These are phyloP conservation scores for Penicillium digitatum DNA, from an alignment of 2,329 filamentous ascomycete genomes.

Conservation along the genomic window DNA sequence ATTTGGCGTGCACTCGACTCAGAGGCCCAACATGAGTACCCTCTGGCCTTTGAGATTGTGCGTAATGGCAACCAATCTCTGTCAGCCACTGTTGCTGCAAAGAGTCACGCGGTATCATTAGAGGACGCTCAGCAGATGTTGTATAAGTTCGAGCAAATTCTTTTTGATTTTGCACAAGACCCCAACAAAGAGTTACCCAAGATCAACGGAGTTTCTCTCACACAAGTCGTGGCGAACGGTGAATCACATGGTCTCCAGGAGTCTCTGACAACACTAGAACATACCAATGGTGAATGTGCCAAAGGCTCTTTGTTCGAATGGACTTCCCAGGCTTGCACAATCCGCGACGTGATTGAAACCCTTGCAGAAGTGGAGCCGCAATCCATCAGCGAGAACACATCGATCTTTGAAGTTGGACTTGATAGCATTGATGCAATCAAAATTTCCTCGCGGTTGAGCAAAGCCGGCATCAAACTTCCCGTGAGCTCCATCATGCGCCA, in stretches of 20 bases:
- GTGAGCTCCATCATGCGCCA: slow-evolving; percentile 74
- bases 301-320: slow-evolving; percentile 51
- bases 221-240: background rate
- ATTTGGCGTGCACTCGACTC: slow-evolving; percentile 57
- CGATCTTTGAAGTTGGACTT: slow-evolving; percentile 76
- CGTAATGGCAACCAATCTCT: slow-evolving; percentile 50
- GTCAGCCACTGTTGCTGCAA: slow-evolving; percentile 57
- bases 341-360: slow-evolving; percentile 61
- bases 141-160: slow-evolving; percentile 39
- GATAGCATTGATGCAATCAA: slow-evolving; percentile 93
- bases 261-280: background rate
- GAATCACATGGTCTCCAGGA: background rate
- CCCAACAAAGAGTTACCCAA: slow-evolving; percentile 21
- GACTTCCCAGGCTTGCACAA: slow-evolving; percentile 49
- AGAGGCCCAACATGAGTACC: slow-evolving; percentile 60
- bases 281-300: background rate
- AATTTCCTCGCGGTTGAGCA: slow-evolving; percentile 67
- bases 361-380: slow-evolving; percentile 55
- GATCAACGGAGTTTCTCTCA: slow-evolving; percentile 8
- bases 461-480: slow-evolving; percentile 56
- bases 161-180: slow-evolving; percentile 37
- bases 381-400: slow-evolving; percentile 55
- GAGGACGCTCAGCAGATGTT: slow-evolving; percentile 41
- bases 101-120: slow-evolving; percentile 43
- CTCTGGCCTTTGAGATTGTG: slow-evolving; percentile 71